Evolutionary conservation across 352 stramenopile genomes (phyloP).

Genomic region (Phytopythium mirpurense): DNA sequence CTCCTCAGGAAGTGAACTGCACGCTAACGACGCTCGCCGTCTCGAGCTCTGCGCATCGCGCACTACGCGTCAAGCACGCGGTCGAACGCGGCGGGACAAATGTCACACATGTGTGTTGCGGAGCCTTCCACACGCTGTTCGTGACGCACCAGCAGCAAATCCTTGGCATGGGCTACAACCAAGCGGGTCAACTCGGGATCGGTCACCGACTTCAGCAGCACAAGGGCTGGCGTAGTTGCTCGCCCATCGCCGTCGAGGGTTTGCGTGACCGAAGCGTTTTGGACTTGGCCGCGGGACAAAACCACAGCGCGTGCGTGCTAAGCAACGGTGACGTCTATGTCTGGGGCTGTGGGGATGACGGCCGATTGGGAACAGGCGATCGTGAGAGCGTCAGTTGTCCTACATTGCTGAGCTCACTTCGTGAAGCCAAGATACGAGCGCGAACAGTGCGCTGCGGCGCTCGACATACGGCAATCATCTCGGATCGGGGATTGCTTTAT

Average conservation of each 20-base stretch:
- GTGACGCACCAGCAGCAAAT: conserved; percentile 75
- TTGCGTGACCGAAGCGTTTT: conserved; percentile 58
- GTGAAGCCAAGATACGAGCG: conserved; percentile 29
- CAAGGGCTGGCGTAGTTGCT: conserved; percentile 66
- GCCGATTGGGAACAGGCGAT: conserved; percentile 43
- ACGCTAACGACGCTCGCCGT: conserved; percentile 21
- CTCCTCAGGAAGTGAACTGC: conserved; percentile 54
- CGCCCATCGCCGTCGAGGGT: conserved; percentile 37
- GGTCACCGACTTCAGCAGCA: conserved; percentile 55
- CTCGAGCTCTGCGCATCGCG: conserved; percentile 36
- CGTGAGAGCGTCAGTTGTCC: conserved; percentile 31
- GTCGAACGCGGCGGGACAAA: conserved; percentile 45
- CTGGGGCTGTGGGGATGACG: conserved; percentile 72
- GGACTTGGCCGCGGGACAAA: conserved; percentile 62
- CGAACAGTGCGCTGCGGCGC: conserved; percentile 59
- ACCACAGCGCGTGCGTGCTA: conserved; percentile 66
- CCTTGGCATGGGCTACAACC: conserved; percentile 77
- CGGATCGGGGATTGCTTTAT: conserved; percentile 62
- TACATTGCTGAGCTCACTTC: conserved; percentile 28
- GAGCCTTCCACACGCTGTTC: conserved; percentile 65
- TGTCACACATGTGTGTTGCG: conserved; percentile 62
- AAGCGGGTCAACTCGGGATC: conserved; percentile 64
- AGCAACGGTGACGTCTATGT: conserved; percentile 73
- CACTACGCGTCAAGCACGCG: conserved; percentile 52
- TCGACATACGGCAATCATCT: conserved; percentile 62